Evolutionary conservation across 1,284 basidiomycete species (phyloP), one percentile per base, ranked within the genome.

Genomic region (Naganishia sp.): DNA sequence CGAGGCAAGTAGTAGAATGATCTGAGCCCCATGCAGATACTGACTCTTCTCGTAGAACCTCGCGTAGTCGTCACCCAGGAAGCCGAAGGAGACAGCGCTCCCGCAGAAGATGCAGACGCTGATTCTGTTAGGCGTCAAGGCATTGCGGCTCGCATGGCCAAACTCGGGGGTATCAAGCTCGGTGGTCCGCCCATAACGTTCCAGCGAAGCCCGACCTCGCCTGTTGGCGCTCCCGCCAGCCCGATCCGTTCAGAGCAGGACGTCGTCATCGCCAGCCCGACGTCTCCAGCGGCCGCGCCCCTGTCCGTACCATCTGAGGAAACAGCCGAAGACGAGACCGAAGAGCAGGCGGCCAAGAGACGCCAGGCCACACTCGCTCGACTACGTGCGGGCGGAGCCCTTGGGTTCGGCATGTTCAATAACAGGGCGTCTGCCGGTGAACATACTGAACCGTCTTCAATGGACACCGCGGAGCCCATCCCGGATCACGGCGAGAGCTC

Each of bases 111-210:
- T 9, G 68, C 25, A 43, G 66, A 70, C 21, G 88, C 90, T 60
- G 86, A 70, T 18, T 88, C 90, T 60, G 86, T 88, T 72, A 86
- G 89, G 59, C 86, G 89, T 50, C 88, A 88, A 10, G 88, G 87
- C 18, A 88, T 93, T 73, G 92, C 91, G 36, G 91, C 89, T 36
- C 85, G 91, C 65, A 93, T 94, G 91, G 92, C 90, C 65, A 87
- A 88, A 71, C 84, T 93, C 13, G 93, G 90, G 36, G 93, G 90
- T 44, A 87, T 91, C 50, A 85, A 89, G 69, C 84, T 94, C 45
- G 92, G 92, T 3, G 88, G 74, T 50, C 77, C 77, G 3, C 79
- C 78, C 3, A 31, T 67, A 18, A 25, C 31, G 1, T 61, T 67
- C 33, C 49, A 64, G 23, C 48, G 61, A 21, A 56, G 53, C 43